Evolutionary conservation across 306 rosid species (phyloP), one percentile per base, ranked within the genome.

Genomic region (Pyrus communis): DNA sequence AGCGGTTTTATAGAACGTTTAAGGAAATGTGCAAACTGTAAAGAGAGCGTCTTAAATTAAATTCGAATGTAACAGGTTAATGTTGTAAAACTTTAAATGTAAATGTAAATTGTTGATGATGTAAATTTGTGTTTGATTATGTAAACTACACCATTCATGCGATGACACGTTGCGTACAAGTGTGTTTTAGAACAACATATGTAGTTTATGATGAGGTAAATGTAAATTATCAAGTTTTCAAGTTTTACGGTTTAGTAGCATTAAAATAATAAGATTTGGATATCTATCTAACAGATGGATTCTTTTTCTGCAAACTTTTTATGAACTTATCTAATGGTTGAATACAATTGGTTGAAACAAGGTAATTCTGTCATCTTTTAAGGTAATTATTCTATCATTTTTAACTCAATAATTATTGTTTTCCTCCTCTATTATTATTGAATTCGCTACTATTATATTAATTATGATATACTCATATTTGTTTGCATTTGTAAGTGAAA

Each of bases 111-210:
- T 15, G 7, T 51, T 51, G 55, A 15, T 51, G 55, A 51, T 2
- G 55, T 17, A 51, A 51, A 51, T 51, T 51, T 51, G 18, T 51
- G 55, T 51, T 51, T 18, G 21, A 51, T 15, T 15, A 51, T 51
- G 55, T 51, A 17, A 51, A 51, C 55, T 5, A 2, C 21, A 76
- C 46, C 78, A 82, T 17, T 10, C 1, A 3, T 84, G 84, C 78
- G 21, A 9, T 2, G 85, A 75, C 89, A 89, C 87, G 91, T 89
- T 82, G 85, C 4, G 2, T 23, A 42, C 5, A 1, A 17, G 8
- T 19, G 51, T 40, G 62, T 25, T 67, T n/a, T 5, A 11, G 22
- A 60, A 3, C 0, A 63, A 17, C 43, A 63, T 64, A 42, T 18
- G 43, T 17, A 49, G 11, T 71, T 55, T 51, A 45, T 51, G 55